These are phyloP conservation scores for Agaricus subrufescens DNA, from an alignment of 768 basidiomycete species.

Conservation along the genomic window DNA sequence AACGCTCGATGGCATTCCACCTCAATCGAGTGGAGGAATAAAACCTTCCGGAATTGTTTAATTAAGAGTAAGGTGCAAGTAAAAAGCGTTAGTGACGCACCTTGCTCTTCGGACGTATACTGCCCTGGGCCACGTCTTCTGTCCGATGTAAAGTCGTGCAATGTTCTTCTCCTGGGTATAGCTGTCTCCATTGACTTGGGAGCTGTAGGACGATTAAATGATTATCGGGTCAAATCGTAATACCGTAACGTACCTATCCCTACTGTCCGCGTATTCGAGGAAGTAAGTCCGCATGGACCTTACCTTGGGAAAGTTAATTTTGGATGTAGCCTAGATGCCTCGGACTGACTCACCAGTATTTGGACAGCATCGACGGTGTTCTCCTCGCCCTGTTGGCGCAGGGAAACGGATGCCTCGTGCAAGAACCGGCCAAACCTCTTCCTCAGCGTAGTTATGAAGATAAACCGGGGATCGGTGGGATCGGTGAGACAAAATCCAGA, in stretches of 20 bases:
- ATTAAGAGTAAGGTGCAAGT: not conserved
- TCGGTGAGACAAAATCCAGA: conserved; percentile 69
- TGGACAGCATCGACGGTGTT: conserved; percentile 80
- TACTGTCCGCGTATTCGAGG: conserved; percentile 72
- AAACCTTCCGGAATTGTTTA: conserved; percentile 31
- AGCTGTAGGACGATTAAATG: conserved; percentile 29
- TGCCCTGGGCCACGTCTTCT: conserved; percentile 75
- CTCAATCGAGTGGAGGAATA: conserved; percentile 64
- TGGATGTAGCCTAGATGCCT: not conserved
- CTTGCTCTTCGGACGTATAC: conserved; percentile 63
- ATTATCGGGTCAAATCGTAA: not conserved
- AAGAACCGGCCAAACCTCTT: conserved; percentile 65
- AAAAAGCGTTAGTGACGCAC: conserved; percentile 26
- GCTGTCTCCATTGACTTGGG: conserved; percentile 51
- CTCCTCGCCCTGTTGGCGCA: conserved; percentile 72
- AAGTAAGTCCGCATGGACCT: conserved; percentile 66
- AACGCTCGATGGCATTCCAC: conserved; percentile 73
- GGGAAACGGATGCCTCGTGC: conserved; percentile 61
- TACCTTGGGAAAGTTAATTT: conserved; percentile 34
- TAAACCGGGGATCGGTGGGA: conserved; percentile 57
- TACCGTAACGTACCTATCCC: conserved; percentile 35
- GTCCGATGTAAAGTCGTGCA: conserved; percentile 62
- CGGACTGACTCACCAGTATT: conserved; percentile 46
- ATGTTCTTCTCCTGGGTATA: conserved; percentile 58
- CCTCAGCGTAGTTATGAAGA: conserved; percentile 53